Evolutionary conservation across 192 early-diverging fungal species (phyloP).

Genomic region (Coemansia reversa): DNA sequence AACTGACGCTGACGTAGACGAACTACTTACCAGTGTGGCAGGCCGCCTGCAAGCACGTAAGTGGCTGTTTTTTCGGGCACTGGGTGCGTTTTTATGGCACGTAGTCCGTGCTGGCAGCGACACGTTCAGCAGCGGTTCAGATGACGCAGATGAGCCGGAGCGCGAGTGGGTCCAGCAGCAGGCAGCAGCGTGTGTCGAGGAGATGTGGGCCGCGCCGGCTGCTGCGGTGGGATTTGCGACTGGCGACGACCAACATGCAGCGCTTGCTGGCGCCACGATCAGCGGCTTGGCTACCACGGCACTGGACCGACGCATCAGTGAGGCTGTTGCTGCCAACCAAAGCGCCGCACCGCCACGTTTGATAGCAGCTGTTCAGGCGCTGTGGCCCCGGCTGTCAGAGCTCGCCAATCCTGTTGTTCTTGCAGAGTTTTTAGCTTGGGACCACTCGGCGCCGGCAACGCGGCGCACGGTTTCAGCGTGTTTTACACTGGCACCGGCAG

Average conservation of each 20-base stretch:
- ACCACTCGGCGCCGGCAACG: constrained; percentile 26
- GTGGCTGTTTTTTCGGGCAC: constrained; percentile 33
- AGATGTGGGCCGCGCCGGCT: constrained; percentile 33
- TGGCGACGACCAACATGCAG: constrained; percentile 15
- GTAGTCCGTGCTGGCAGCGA: constrained; percentile 11
- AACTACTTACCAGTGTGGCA: constrained; percentile 5
- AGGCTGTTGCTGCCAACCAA: constrained; percentile 8
- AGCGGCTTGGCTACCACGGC: constrained; percentile 11
- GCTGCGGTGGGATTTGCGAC: constrained; percentile 5
- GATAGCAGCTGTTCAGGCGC: constrained; percentile 35
- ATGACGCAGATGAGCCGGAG: constrained; percentile 1
- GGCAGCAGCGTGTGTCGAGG: constrained; percentile 40
- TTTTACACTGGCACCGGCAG: constrained; percentile 25
- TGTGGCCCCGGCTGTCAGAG: constrained; percentile 32
- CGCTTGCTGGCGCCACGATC: constrained; percentile 13
- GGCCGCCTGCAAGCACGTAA: constrained; percentile 14
- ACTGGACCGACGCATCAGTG: constrained; percentile 25
- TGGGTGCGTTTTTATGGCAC: constrained; percentile 41
- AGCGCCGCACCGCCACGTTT: constrained; percentile 18
- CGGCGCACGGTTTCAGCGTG: not conserved
- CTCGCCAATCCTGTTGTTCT: constrained; percentile 19
- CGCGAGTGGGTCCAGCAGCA: constrained; percentile 37
- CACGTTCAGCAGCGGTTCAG: not conserved
- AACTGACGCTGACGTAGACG: constrained; percentile 12
- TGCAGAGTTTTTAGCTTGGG: constrained; percentile 35